Percentiles rank a stretch among this genome's conserved stretches.
These are phyloP conservation scores for Diaporthe ilicicola DNA, from an alignment of 2,329 filamentous ascomycete species.

Conservation along the genomic window DNA sequence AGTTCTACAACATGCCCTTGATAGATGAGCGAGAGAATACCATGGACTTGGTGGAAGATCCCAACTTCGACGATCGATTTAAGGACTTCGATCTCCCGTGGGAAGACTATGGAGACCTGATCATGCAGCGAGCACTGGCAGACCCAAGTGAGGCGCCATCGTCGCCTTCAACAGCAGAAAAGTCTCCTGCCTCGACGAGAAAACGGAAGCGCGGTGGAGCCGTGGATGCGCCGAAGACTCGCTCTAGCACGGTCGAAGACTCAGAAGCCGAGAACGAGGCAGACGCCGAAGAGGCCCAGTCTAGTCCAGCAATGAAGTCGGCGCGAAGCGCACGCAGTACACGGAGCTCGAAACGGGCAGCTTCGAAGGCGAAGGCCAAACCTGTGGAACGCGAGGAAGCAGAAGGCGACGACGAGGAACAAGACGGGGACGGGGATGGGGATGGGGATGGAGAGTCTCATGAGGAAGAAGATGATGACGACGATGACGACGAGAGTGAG, in stretches of 20 bases:
- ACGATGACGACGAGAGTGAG: slow-evolving; percentile 34
- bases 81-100: slow-evolving; percentile 71
- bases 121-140: slow-evolving; percentile 54
- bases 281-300: slow-evolving; percentile 44
- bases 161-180: slow-evolving; percentile 55
- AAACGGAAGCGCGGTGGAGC: slow-evolving; percentile 57
- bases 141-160: slow-evolving; percentile 57
- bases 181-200: slow-evolving; percentile 45
- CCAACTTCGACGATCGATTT: slow-evolving; percentile 67
- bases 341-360: slow-evolving; percentile 54
- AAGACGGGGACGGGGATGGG: slow-evolving; percentile 47
- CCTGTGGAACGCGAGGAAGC: slow-evolving; percentile 44
- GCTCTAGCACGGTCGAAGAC: slow-evolving; percentile 60
- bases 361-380: slow-evolving; percentile 48
- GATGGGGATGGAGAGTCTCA: slow-evolving; percentile 45
- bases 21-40: slow-evolving; percentile 85
- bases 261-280: slow-evolving; percentile 52
- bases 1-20: slow-evolving; percentile 84
- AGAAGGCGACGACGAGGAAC: slow-evolving; percentile 43
- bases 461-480: slow-evolving; percentile 43
- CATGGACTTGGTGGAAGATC: slow-evolving; percentile 62
- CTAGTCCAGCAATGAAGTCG: slow-evolving; percentile 50
- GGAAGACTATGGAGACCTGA: slow-evolving; percentile 55
- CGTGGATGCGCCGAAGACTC: slow-evolving; percentile 45
- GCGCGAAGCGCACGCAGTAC: slow-evolving; percentile 47